Evolutionary conservation across 306 rosid species (phyloP).

Genomic region (Lathyrus oleraceus): DNA sequence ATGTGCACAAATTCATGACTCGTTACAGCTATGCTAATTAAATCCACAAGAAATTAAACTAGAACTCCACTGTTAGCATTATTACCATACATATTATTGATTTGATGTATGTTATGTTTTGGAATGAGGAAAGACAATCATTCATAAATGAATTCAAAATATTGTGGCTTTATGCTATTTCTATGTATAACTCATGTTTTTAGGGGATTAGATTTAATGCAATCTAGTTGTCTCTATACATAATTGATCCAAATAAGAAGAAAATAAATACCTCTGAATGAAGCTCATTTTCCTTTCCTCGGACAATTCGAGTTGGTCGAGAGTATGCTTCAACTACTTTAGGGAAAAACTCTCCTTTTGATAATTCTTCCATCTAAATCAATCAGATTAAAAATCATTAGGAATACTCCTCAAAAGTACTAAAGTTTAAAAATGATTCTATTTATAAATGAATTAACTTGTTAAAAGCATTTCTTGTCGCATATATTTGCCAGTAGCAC

Average conservation of each 20-base stretch:
- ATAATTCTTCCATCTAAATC: constrained; percentile 81
- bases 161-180: background rate
- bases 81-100: constrained; percentile 4
- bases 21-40: constrained; percentile 6
- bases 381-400: constrained; percentile 33
- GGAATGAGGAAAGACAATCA: constrained; percentile 1
- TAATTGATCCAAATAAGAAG: constrained; percentile 1
- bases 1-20: background rate
- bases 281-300: constrained; percentile 70
- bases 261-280: constrained; percentile 51
- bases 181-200: background rate
- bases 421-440: background rate
- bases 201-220: background rate
- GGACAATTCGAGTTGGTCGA: constrained; percentile 90
- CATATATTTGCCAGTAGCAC: too few species aligned
- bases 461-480: background rate
- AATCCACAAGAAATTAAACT: constrained; percentile 8
- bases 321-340: constrained; percentile 93
- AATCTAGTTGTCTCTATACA: background rate
- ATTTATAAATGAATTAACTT: background rate
- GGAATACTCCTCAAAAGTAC: constrained; percentile 2
- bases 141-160: constrained; percentile 3
- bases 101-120: background rate
- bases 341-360: constrained; percentile 62
- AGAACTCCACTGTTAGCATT: background rate